Percentiles rank a stretch among this genome's conserved stretches.
These are phyloP conservation scores for Laetiporus sulphureus DNA, from an alignment of 1,284 basidiomycete genomes.

Conservation along the genomic window DNA sequence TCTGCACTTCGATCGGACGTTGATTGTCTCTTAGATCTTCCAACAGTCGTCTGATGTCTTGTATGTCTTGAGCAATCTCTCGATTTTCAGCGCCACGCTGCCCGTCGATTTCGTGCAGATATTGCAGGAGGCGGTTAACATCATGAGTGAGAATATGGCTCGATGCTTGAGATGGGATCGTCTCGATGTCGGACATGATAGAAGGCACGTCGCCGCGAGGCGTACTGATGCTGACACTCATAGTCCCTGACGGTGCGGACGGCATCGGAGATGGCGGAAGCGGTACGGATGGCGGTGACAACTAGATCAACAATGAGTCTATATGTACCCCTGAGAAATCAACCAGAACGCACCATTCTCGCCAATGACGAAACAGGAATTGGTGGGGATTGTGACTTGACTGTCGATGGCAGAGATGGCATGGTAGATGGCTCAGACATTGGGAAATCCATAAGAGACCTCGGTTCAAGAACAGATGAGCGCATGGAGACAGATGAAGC, in stretches of 20 bases:
- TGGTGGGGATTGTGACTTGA: too few relatives aligned
- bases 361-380: conserved; percentile 5
- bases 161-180: conserved; percentile 34
- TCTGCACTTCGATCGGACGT: background rate
- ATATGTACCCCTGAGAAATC: background rate
- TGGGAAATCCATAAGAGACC: conserved; percentile 28
- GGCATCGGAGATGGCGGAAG: conserved; percentile 32
- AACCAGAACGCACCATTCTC: conserved; percentile 4
- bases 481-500: conserved; percentile 35
- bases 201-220: conserved; percentile 56
- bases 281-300: conserved; percentile 29
- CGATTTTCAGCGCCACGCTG: conserved; percentile 51
- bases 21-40: conserved; percentile 38
- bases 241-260: conserved; percentile 33
- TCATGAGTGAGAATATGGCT: conserved; percentile 53
- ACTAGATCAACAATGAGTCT: conserved; percentile 16
- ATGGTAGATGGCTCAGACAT: conserved; percentile 35
- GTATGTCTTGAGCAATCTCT: conserved; percentile 54
- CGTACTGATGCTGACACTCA: conserved; percentile 55
- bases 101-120: conserved; percentile 56
- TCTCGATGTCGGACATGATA: conserved; percentile 46
- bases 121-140: conserved; percentile 57
- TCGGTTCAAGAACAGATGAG: conserved; percentile 28
- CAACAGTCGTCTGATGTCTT: conserved; percentile 37
- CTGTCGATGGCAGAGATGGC: conserved; percentile 46